Percentiles rank a stretch among this genome's conserved stretches.
Conservation (phyloP, 768 basidiomycete genomes). For the Termitomyces sp. region DNA sequence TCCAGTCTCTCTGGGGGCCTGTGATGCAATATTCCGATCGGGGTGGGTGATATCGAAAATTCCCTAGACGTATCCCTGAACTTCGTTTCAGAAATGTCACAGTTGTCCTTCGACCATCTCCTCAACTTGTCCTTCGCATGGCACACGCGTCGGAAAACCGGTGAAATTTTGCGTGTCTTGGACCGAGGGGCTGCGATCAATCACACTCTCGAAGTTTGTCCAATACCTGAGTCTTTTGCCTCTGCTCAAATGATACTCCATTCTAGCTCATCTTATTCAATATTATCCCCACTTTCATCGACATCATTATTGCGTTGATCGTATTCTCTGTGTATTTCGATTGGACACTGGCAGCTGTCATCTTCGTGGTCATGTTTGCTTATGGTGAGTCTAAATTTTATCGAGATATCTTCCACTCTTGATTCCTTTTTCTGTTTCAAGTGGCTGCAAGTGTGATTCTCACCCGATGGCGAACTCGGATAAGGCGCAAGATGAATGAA, state of each 20-base stretch:
- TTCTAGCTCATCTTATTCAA: constrained; percentile 75
- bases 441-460: constrained; percentile 50
- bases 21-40: constrained; percentile 88
- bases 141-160: constrained; percentile 81
- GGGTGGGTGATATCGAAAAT: constrained; percentile 26
- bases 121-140: constrained; percentile 83
- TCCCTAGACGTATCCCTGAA: constrained; percentile 1
- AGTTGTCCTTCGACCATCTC: constrained; percentile 82
- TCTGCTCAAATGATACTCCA: constrained; percentile 6
- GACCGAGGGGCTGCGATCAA: constrained; percentile 87
- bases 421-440: constrained; percentile 18
- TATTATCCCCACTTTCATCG: constrained; percentile 78
- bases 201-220: constrained; percentile 62
- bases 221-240: not conserved
- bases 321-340: constrained; percentile 63
- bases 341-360: constrained; percentile 63
- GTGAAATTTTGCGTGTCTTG: constrained; percentile 78
- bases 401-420: not conserved
- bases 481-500: constrained; percentile 81
- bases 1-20: constrained; percentile 73
- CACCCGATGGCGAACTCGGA: constrained; percentile 69
- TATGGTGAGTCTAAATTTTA: constrained; percentile 48
- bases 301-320: constrained; percentile 68
- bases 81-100: constrained; percentile 66
- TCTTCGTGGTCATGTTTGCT: constrained; percentile 69